Evolutionary conservation across 345 rosid species (phyloP), one percentile per base, ranked within the genome.

Genomic region (Citrus cavaleriei): DNA sequence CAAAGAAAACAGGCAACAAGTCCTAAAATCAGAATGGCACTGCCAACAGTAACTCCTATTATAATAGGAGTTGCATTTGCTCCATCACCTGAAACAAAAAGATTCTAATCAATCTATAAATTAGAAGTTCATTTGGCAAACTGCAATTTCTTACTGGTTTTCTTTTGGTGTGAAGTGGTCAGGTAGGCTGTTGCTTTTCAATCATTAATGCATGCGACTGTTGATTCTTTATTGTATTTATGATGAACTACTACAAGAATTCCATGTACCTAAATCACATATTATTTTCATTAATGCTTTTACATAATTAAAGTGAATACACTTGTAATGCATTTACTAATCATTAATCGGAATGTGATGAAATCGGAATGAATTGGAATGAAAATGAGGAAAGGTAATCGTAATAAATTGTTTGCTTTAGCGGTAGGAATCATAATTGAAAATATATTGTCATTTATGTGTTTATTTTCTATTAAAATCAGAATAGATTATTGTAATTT

Each of bases 31-130:
- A 91, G 72, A 81, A 88, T 12, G 64, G 81, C 85, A 62, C 77
- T 49, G 24, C 93, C 90, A 68, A 80, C 86, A n/a, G 85, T 55
- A 27, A 86, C 78, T 72, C 95, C 92, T 59, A 85, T 86, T 40
- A 90, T 77, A 34, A 83, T 66, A 21, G 81, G 51, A 34, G 35
- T 74, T 57, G 12, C 38, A 24, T 69, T 78, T 21, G 82, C 73
- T 32, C 83, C 85, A 74, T 84, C 77, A 46, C 83, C 98, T 94
- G 87, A 64, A 72, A 77, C 27, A 37, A 42, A 10, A 42, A 70
- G 7, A 68, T 51, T 64, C 35, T 37, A 19, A 61, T 57, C 38
- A 38, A 21, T 59, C 16, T 6, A 34, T 19, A 21, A 21, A 34
- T 73, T 32, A 61, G 14, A 22, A 42, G 40, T 66, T 18, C 51